Evolutionary conservation across 352 stramenopile species (phyloP).

Genomic region (Phytophthora uliginosa): DNA sequence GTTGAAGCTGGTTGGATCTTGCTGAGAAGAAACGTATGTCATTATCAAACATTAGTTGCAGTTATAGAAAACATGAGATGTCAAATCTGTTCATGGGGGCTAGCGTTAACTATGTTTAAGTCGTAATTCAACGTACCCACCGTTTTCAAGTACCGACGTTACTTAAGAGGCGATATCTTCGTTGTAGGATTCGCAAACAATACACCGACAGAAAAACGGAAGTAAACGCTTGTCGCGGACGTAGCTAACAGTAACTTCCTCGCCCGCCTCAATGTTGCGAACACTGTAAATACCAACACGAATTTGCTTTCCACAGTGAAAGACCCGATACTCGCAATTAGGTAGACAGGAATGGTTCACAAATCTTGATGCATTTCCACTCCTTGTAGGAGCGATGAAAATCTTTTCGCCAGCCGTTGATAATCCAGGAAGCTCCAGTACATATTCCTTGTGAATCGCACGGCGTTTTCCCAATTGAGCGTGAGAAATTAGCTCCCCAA

Average conservation of each 20-base stretch:
- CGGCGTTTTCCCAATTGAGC: background rate
- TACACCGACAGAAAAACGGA: too few relatives aligned
- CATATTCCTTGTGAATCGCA: background rate
- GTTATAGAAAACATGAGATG: too few relatives aligned
- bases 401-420: background rate
- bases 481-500: conserved; percentile 2
- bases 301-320: background rate
- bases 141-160: too few relatives aligned
- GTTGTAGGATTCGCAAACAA: too few relatives aligned
- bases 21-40: too few relatives aligned
- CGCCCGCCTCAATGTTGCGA: background rate
- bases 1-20: too few relatives aligned
- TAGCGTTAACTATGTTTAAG: too few relatives aligned
- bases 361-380: conserved; percentile 3
- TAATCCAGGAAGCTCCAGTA: background rate
- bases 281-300: conserved; percentile 1
- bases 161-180: too few relatives aligned
- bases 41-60: too few relatives aligned
- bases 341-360: conserved; percentile 15
- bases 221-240: background rate
- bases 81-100: too few relatives aligned
- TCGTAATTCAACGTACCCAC: too few relatives aligned
- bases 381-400: conserved; percentile 1
- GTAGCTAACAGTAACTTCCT: conserved; percentile 1
- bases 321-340: background rate